These are phyloP conservation scores for Yamadazyma sp. DNA, from an alignment of 805 yeast genomes.

Conservation along the genomic window DNA sequence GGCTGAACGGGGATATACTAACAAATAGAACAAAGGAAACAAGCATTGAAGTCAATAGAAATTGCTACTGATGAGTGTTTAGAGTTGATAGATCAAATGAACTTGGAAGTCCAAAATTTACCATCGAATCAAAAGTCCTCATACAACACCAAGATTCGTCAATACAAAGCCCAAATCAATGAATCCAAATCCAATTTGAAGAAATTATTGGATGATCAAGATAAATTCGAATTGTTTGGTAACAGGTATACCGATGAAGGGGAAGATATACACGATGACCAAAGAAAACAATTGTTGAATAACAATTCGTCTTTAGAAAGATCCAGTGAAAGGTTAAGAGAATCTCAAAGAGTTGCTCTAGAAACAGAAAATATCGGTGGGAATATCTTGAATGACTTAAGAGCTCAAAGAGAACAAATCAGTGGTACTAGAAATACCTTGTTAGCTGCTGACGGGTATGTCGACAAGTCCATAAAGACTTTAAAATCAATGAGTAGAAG, in stretches of 20 bases:
- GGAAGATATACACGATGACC: constrained; percentile 50
- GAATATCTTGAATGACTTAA: constrained; percentile 78
- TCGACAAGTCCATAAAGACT: constrained; percentile 84
- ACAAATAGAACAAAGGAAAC: constrained; percentile 46
- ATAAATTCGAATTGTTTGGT: constrained; percentile 73
- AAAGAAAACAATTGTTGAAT: constrained; percentile 75
- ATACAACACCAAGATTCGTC: constrained; percentile 73
- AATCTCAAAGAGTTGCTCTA: constrained; percentile 83
- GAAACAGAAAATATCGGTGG: constrained; percentile 94
- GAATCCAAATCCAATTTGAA: constrained; percentile 55
- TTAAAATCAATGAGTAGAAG: constrained; percentile 89
- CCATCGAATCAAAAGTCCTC: constrained; percentile 72
- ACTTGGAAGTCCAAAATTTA: constrained; percentile 77
- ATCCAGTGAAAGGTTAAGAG: constrained; percentile 77
- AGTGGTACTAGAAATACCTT: constrained; percentile 81
- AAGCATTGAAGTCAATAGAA: constrained; percentile 58
- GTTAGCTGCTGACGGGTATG: constrained; percentile 87
- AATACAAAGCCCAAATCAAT: constrained; percentile 59
- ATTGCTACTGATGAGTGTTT: constrained; percentile 73
- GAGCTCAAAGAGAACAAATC: constrained; percentile 93
- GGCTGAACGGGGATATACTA: constrained; percentile 13
- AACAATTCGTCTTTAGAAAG: constrained; percentile 80
- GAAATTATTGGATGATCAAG: constrained; percentile 63
- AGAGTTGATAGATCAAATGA: constrained; percentile 83
- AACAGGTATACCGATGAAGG: constrained; percentile 34